Evolutionary conservation across 768 basidiomycete species (phyloP), one percentile per base, ranked within the genome.

Genomic region (Rickenella mellea): DNA sequence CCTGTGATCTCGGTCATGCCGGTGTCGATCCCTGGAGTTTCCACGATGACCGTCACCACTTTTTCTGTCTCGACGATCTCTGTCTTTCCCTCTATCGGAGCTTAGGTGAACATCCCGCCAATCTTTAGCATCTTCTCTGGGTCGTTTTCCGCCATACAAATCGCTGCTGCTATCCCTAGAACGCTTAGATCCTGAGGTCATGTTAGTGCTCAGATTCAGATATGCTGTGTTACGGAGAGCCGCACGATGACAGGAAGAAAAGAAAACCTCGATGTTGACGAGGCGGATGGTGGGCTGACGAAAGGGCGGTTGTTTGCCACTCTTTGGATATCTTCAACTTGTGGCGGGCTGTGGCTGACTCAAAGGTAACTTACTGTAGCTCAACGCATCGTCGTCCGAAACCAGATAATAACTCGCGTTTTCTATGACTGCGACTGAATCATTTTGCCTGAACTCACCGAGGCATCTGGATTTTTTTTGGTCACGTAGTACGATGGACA

Each of bases 131-230:
- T 79, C 78, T 22, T 74, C 71, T 47, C 66, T 63, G 43, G 52
- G 73, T 47, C 74, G 69, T 59, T 84, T 84, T 54, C 72, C 52
- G 33, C 61, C 48, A 38, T 66, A 62, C 42, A 51, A 43, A 45
- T 64, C 62, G 50, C 50, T 69, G 54, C 54, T 55, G 47, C 73
- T 79, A 55, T 84, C 82, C 78, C 76, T 76, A 49, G 79, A 65
- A 62, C 84, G 82, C 80, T 87, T 87, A 61, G 72, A 69, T 71
- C 84, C 84, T 86, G 84, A 72, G 70, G 79, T 68, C 59, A 77
- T 63, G 75, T 88, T 83, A 86, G 84, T 78, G 82, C 86, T 73
- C 48, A 74, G 55, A 49, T 42, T 58, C 52, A 50, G 33, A 45
- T 53, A 71, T 64, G 73, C 51, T 71, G 72, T 70, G 70, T 80